phyloP scores from a whole-genome alignment of 495 filamentous ascomycete genomes.

The Copromyces sp. region DNA sequence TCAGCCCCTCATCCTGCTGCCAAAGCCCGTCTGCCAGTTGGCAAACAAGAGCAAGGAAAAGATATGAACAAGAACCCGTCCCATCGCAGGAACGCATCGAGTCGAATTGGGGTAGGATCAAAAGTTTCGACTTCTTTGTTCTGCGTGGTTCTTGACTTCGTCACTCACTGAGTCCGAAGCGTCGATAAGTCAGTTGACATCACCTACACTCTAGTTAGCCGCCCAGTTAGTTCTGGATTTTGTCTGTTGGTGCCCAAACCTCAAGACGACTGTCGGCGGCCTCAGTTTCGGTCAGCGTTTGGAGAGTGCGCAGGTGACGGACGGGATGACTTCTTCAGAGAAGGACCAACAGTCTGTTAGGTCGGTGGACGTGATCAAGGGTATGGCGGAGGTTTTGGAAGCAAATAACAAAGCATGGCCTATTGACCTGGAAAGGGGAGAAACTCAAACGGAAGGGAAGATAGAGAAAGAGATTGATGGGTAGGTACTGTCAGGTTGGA shows the following conservation, averaged over 20 bases:
- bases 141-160: background rate
- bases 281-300: background rate
- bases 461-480: background rate
- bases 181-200: background rate
- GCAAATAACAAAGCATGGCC: background rate
- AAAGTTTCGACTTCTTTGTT: background rate
- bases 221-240: background rate
- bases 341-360: background rate
- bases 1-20: background rate
- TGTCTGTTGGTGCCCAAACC: background rate
- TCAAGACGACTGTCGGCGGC: background rate
- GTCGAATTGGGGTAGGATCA: background rate
- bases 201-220: background rate
- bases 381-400: background rate
- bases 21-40: background rate
- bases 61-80: background rate
- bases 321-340: background rate
- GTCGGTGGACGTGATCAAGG: background rate
- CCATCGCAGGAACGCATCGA: background rate
- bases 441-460: background rate
- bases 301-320: background rate
- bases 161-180: background rate
- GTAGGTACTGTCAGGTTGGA: background rate
- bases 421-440: background rate
- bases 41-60: background rate